phyloP scores from a whole-genome alignment of 1,284 basidiomycete species.

The Fereydounia khargensis region DNA sequence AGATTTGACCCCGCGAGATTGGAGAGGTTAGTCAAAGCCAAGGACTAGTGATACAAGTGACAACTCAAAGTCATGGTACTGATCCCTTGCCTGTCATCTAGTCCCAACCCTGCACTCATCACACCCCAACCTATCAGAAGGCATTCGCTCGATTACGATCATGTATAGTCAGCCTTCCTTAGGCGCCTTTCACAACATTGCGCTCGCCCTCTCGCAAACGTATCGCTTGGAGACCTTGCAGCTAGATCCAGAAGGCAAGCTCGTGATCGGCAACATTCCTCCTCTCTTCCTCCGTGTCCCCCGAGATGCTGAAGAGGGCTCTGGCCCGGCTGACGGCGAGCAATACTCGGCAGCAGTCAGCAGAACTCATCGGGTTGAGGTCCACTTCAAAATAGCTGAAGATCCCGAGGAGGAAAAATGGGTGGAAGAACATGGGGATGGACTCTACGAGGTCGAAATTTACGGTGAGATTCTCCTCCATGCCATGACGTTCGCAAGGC shows the following conservation, averaged over 20 bases:
- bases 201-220: constrained; percentile 10
- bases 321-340: neutral
- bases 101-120: constrained; percentile 14
- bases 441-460: constrained; percentile 33
- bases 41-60: no score
- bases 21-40: constrained; percentile 8
- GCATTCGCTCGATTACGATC: constrained; percentile 30
- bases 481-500: no score
- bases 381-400: constrained; percentile 24
- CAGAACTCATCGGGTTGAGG: constrained; percentile 3
- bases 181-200: constrained; percentile 1
- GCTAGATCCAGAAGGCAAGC: no score
- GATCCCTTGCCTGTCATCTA: neutral
- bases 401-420: constrained; percentile 25
- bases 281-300: no score
- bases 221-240: no score
- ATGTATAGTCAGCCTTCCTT: constrained; percentile 21
- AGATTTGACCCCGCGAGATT: constrained; percentile 27
- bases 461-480: constrained; percentile 13
- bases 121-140: constrained; percentile 29
- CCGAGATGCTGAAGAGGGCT: neutral
- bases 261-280: no score
- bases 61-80: no score
- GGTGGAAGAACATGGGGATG: constrained; percentile 30
- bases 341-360: neutral